Percentiles rank a stretch among this genome's conserved stretches.
Conservation (phyloP, 768 basidiomycete species). For the Lactifluus piperatus region DNA sequence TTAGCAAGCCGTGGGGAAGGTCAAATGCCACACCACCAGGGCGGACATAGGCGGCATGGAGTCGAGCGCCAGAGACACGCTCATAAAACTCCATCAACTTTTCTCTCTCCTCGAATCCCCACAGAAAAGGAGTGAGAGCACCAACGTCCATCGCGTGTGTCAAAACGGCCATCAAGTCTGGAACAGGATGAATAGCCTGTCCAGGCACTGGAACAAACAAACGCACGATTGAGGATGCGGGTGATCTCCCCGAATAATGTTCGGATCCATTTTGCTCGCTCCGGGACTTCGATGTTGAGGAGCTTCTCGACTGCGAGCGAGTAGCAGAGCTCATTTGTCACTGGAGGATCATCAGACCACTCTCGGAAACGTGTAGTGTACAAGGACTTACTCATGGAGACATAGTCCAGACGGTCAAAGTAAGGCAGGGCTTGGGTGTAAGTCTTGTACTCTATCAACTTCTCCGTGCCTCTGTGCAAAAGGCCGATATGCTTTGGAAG, state of each 20-base stretch:
- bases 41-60: constrained; percentile 96
- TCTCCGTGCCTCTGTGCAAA: constrained; percentile 95
- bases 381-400: constrained; percentile 87
- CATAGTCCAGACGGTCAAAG: constrained; percentile 98
- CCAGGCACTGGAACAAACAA: neutral
- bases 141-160: constrained; percentile 97
- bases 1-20: constrained; percentile 94
- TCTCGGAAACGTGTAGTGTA: neutral
- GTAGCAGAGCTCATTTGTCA: constrained; percentile 99
- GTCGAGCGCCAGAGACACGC: constrained; percentile 93
- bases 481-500: constrained; percentile 76
- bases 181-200: neutral
- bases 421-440: constrained; percentile 97
- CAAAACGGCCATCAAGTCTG: constrained; percentile 93
- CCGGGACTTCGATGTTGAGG: constrained; percentile 93
- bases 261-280: constrained; percentile 96
- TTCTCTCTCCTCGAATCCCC: constrained; percentile 99
- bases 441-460: constrained; percentile 97
- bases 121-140: constrained; percentile 95
- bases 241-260: constrained; percentile 97
- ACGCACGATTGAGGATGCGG: constrained; percentile 84
- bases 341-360: constrained; percentile 33
- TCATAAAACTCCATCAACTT: constrained; percentile 99
- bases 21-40: constrained; percentile 98
- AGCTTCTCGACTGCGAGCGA: constrained; percentile 97